These are phyloP conservation scores for Botryotinia calthae DNA, from an alignment of 2,329 filamentous ascomycete species.

Conservation along the genomic window DNA sequence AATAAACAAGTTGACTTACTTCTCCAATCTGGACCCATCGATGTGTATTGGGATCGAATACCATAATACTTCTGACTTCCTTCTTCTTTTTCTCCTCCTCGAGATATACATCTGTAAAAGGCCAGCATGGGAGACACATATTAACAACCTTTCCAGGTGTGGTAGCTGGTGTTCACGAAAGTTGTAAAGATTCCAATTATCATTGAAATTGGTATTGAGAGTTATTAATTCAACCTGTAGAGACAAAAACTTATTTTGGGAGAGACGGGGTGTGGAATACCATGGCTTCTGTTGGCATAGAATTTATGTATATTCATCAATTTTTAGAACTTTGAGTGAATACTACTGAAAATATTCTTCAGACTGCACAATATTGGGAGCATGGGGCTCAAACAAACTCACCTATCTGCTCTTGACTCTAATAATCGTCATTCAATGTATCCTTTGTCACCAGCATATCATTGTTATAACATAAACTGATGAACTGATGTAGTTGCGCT, in stretches of 20 bases:
- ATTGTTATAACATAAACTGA: not conserved
- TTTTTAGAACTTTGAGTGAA: not conserved
- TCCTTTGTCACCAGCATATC: too few relatives aligned
- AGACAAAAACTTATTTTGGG: not conserved
- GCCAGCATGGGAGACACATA: conserved; percentile 33
- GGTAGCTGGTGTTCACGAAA: not conserved
- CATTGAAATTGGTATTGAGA: not conserved
- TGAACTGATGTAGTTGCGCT: not conserved
- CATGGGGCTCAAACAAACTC: not conserved
- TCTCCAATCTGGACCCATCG: conserved; percentile 24
- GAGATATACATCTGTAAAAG: conserved; percentile 29
- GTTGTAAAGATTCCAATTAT: not conserved
- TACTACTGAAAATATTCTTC: not conserved
- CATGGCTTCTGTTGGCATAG: not conserved
- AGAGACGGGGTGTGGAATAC: too few relatives aligned
- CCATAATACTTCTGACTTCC: conserved; percentile 17
- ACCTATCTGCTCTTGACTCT: not conserved
- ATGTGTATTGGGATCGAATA: conserved; percentile 27
- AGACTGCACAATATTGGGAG: not conserved
- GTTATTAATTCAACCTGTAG: too few relatives aligned
- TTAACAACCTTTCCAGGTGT: not conserved
- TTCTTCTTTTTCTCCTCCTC: conserved; percentile 30
- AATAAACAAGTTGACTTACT: conserved; percentile 20
- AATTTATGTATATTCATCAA: too few relatives aligned
- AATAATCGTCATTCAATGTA: too few relatives aligned